phyloP scores from a whole-genome alignment of 2,329 filamentous ascomycete species.

The Fusarium tuaranense region DNA sequence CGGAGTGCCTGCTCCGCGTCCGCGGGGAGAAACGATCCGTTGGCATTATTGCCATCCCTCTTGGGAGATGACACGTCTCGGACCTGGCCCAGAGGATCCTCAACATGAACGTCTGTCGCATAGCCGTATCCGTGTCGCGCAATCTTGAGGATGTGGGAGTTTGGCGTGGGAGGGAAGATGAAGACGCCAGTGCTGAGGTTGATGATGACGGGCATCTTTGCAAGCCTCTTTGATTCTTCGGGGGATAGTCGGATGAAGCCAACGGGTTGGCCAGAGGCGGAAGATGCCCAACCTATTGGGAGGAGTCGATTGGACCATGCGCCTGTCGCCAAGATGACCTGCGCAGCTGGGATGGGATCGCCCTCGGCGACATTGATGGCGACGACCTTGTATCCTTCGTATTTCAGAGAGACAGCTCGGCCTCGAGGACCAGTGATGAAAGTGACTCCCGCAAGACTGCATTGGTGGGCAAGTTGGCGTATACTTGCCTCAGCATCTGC shows the following conservation, averaged over 20 bases:
- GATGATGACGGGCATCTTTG: conserved; percentile 68
- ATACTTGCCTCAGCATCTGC: conserved; percentile 47
- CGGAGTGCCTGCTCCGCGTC: conserved; percentile 67
- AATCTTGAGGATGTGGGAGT: conserved; percentile 66
- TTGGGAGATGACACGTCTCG: conserved; percentile 49
- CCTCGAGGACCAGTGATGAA: conserved; percentile 48
- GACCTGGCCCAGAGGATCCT: conserved; percentile 12
- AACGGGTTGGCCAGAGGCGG: conserved; percentile 74
- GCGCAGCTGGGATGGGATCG: conserved; percentile 62
- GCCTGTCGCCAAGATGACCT: conserved; percentile 75
- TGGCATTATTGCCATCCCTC: conserved; percentile 50
- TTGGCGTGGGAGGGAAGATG: conserved; percentile 63
- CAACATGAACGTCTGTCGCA: conserved; percentile 44
- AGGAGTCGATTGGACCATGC: conserved; percentile 71
- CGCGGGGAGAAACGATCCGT: conserved; percentile 56
- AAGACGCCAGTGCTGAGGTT: conserved; percentile 67
- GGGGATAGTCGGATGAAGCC: conserved; percentile 72
- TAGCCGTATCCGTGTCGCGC: conserved; percentile 72
- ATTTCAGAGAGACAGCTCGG: conserved; percentile 40
- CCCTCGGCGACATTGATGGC: conserved; percentile 48
- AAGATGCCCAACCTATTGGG: conserved; percentile 70
- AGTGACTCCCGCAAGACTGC: conserved; percentile 45
- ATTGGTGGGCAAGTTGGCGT: conserved; percentile 40
- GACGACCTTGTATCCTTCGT: conserved; percentile 28
- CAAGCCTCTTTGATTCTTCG: conserved; percentile 66